These are phyloP conservation scores for Parietichytrium sp. DNA, from an alignment of 108 stramenopile genomes.

Conservation along the genomic window DNA sequence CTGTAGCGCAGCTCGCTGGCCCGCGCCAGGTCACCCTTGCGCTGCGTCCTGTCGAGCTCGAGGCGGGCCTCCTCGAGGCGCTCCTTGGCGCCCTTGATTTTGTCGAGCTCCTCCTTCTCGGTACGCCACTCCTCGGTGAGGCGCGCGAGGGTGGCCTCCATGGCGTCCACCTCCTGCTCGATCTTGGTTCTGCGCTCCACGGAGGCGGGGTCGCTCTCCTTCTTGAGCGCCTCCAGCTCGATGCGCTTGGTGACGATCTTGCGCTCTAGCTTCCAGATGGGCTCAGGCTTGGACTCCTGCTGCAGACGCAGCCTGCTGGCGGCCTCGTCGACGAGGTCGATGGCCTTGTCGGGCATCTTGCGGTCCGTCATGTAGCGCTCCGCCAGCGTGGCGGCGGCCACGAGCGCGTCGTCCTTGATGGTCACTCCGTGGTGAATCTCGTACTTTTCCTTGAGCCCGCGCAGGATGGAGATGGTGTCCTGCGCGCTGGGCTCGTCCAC, in stretches of 20 bases:
- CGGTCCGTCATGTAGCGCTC: conserved; percentile 55
- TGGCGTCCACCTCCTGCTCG: conserved; percentile 72
- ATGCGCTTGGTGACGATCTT: conserved; percentile 85
- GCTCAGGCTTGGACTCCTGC: conserved; percentile 78
- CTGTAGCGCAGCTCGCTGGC: conserved; percentile 89
- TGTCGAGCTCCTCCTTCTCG: conserved; percentile 76
- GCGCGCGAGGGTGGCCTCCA: conserved; percentile 57
- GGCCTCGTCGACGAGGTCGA: conserved; percentile 95
- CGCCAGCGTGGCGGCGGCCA: conserved; percentile 37
- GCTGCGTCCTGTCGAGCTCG: conserved; percentile 78
- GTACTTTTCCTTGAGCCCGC: conserved; percentile 85
- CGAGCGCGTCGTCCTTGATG: conserved; percentile 52
- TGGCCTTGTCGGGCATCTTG: conserved; percentile 91
- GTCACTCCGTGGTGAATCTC: conserved; percentile 91
- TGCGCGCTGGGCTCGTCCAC: conserved; percentile 89
- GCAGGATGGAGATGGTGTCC: conserved; percentile 87
- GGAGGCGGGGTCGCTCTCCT: conserved; percentile 74
- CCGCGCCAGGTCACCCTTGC: conserved; percentile 80
- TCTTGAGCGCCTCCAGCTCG: conserved; percentile 76
- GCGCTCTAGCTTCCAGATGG: conserved; percentile 79
- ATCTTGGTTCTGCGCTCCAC: conserved; percentile 67
- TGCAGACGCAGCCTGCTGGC: conserved; percentile 85
- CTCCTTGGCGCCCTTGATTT: conserved; percentile 75
- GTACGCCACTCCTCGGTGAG: conserved; percentile 14
- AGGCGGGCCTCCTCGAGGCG: conserved; percentile 76